Evolutionary conservation across 768 basidiomycete species (phyloP), one percentile per base, ranked within the genome.

Genomic region (Coprinellus aureogranulatus): DNA sequence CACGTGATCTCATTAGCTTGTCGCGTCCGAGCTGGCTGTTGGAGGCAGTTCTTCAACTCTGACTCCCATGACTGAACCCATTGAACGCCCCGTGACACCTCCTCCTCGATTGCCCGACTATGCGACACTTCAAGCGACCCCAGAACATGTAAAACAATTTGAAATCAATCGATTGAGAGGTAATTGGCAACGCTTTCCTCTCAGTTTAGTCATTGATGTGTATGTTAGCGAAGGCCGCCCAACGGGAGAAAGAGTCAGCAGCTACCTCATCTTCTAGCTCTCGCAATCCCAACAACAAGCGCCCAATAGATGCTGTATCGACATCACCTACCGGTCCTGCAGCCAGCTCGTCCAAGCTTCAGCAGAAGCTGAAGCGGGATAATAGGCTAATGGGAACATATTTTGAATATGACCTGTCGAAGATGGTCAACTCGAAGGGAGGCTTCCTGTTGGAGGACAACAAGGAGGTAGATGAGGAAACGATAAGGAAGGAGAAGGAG

Each of bases 371-470:
- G 54, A 83, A 84, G 65, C 84, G 89, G 6, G 90, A 94, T 63
- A 81, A 87, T 12, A 83, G 90, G 31, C 77, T 94, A n/a, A 44
- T 44, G 11, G 96, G 93, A 26, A 91, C 85, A 48, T 98, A 98
- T 75, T 96, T 96, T 62, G 96, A 98, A 62, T 98, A 97, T 83
- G 95, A 98, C 70, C 72, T 98, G 14, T 90, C 90, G 12, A 98
- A 97, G 78, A 91, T 98, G 87, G 88, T 94, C 67, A 98, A 99
- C 70, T 89, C 94, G 8, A 90, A 94, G 69, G 97, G 96, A 51
- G 97, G 97, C 1, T 99, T 98, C 71, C 72, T 99, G 66, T 79
- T 96, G 4, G 92, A 96, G 61, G 94, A 96, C 44, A 87, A 84
- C n/a, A 84, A 86, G 62, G 89, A 90, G 61, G 80, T 85, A 1